Evolutionary conservation across 2,329 filamentous ascomycete species (phyloP).

Genomic region (Trichoderma semiorbis): DNA sequence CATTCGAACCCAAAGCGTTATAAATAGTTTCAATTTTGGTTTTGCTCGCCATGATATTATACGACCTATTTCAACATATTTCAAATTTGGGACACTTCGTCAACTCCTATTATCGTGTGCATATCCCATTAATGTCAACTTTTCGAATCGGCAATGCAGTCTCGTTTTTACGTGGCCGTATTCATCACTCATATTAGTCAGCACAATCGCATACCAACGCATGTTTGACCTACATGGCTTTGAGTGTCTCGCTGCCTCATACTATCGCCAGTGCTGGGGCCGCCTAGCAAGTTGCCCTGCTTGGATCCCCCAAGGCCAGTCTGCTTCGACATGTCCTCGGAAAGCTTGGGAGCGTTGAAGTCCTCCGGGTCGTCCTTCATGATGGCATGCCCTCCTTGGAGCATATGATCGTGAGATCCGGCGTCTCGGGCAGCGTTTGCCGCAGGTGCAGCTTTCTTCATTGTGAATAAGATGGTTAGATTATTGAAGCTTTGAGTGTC

Average conservation of each 20-base stretch:
- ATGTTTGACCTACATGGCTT: constrained; percentile 7
- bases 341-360: not conserved
- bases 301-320: not conserved
- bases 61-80: not conserved
- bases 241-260: not conserved
- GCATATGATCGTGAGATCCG: not conserved
- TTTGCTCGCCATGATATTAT: not conserved
- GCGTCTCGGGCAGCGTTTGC: not conserved
- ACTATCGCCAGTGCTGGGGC: not conserved
- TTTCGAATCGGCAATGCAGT: not conserved
- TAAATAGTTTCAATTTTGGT: not conserved
- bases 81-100: not conserved
- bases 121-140: no score
- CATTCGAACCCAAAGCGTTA: not conserved
- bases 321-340: not conserved
- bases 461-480: not conserved
- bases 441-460: not conserved
- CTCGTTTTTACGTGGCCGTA: not conserved
- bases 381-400: constrained; percentile 1
- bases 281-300: not conserved
- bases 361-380: constrained; percentile 1
- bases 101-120: not conserved
- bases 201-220: not conserved
- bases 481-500: not conserved
- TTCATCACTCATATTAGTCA: not conserved